Evolutionary conservation across 179 eudicot species (phyloP).

Genomic region (Nepenthes alata): DNA sequence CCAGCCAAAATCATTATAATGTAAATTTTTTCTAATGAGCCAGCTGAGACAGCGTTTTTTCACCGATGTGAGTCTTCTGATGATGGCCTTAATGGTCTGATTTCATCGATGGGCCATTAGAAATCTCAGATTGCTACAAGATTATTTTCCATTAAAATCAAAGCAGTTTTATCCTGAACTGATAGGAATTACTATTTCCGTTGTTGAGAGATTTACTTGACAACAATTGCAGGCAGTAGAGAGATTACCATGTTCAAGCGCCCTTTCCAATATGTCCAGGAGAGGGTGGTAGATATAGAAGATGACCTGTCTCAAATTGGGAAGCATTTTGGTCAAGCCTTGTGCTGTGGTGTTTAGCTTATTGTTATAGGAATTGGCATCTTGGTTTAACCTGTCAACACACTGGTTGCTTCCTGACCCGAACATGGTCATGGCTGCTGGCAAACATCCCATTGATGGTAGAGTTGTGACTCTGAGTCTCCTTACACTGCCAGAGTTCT

Average conservation of each 20-base stretch:
- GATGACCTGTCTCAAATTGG: conserved; percentile 47
- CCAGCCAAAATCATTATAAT: no score
- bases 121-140: no score
- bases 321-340: conserved; percentile 30
- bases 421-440: conserved; percentile 67
- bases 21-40: no score
- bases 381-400: conserved; percentile 46
- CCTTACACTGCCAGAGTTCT: conserved; percentile 62
- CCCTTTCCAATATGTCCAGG: conserved; percentile 41
- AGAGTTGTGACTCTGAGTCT: conserved; percentile 63
- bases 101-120: no score
- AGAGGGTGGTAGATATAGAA: conserved; percentile 75
- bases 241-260: conserved; percentile 47
- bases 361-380: conserved; percentile 49
- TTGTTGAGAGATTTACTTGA: not conserved
- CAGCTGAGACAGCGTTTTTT: no score
- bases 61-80: no score
- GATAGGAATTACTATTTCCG: not conserved
- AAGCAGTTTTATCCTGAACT: no score
- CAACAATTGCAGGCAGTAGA: conserved; percentile 6
- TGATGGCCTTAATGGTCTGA: no score
- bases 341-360: conserved; percentile 55
- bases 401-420: conserved; percentile 59
- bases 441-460: conserved; percentile 85
- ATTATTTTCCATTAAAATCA: no score